Evolutionary conservation across 2,329 filamentous ascomycete species (phyloP).

Genomic region (Fonsecaea pedrosoi): DNA sequence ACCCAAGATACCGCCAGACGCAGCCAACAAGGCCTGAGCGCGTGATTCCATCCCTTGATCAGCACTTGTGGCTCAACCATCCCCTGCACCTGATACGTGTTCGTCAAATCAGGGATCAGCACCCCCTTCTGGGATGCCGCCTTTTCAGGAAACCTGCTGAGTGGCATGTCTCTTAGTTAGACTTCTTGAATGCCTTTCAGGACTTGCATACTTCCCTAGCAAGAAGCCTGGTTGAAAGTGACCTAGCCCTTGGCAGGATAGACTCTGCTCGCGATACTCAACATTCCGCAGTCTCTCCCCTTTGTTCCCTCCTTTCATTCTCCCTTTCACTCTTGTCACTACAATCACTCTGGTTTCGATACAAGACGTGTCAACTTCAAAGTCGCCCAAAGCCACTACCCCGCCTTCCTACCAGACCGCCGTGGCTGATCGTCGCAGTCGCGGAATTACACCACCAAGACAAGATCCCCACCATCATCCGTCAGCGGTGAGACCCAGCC

Average conservation of each 20-base stretch:
- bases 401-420: conserved; percentile 7
- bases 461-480: conserved; percentile 22
- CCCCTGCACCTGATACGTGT: conserved; percentile 10
- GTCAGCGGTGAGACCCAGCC: conserved; percentile 35
- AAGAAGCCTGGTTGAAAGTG: conserved; percentile 9
- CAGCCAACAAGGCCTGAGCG: background rate
- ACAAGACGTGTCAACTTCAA: conserved; percentile 1
- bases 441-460: conserved; percentile 19
- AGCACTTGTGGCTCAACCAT: conserved; percentile 4
- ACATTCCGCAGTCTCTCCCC: conserved; percentile 2
- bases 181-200: conserved; percentile 8
- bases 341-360: background rate
- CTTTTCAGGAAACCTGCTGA: conserved; percentile 12
- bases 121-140: conserved; percentile 7
- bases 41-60: conserved; percentile 9
- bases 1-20: background rate
- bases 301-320: background rate
- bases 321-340: background rate
- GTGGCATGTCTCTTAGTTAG: conserved; percentile 9
- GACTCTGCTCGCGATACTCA: conserved; percentile 1
- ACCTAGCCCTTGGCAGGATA: background rate
- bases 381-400: background rate
- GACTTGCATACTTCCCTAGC: conserved; percentile 8
- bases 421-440: conserved; percentile 23
- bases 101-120: conserved; percentile 17